Percentiles rank a stretch among this genome's conserved stretches.
phyloP scores from a whole-genome alignment of 2,329 filamentous ascomycete genomes.

The Paracamarosporium sp. region DNA sequence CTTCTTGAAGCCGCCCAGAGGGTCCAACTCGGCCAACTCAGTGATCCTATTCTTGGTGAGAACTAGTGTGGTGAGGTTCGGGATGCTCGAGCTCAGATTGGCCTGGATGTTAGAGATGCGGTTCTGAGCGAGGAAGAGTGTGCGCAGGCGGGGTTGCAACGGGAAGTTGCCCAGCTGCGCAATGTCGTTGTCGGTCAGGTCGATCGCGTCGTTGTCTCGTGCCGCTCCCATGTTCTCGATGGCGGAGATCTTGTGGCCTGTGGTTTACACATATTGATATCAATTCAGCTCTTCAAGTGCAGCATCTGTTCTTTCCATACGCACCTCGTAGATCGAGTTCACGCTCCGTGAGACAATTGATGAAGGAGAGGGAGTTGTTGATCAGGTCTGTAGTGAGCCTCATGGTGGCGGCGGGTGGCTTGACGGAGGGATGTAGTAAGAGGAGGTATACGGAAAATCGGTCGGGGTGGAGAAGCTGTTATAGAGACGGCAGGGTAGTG shows the following conservation, averaged over 20 bases:
- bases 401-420: constrained; percentile 64
- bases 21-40: constrained; percentile 87
- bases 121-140: constrained; percentile 88
- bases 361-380: constrained; percentile 92
- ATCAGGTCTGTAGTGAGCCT: constrained; percentile 96
- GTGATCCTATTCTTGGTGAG: constrained; percentile 81
- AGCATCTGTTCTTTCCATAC: constrained; percentile 97
- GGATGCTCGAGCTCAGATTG: constrained; percentile 75
- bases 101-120: constrained; percentile 83
- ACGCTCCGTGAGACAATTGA: constrained; percentile 98
- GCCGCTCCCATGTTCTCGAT: constrained; percentile 98
- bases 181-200: constrained; percentile 98
- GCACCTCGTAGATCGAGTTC: constrained; percentile 99
- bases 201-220: constrained; percentile 93
- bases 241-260: constrained; percentile 96
- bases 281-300: constrained; percentile 86
- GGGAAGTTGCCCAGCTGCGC: constrained; percentile 90
- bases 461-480: neutral
- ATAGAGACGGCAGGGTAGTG: neutral
- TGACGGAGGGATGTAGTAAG: no score
- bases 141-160: constrained; percentile 84
- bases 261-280: constrained; percentile 69
- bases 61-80: constrained; percentile 81
- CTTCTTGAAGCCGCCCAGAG: constrained; percentile 70
- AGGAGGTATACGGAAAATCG: neutral